These are phyloP conservation scores for Calonectria pteridis DNA, from an alignment of 2,329 filamentous ascomycete genomes.

Conservation along the genomic window DNA sequence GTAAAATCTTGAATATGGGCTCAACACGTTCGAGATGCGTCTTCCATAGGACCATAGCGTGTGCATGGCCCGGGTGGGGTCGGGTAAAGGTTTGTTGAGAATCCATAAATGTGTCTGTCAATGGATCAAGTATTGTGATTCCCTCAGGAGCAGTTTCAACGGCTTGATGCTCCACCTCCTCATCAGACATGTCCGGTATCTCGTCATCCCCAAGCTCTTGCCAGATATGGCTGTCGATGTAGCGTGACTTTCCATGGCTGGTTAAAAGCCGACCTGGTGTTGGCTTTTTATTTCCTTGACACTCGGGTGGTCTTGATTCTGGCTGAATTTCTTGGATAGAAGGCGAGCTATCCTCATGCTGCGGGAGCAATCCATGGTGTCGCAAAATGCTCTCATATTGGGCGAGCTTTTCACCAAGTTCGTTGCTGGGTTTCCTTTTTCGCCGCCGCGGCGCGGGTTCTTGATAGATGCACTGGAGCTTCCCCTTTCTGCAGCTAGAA, in stretches of 20 bases:
- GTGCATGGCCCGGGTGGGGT: slow-evolving; percentile 35
- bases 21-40: slow-evolving; percentile 41
- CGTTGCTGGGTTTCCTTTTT: slow-evolving; percentile 51
- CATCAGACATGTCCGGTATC: slow-evolving; percentile 11
- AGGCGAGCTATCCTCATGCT: neutral
- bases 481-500: slow-evolving; percentile 41
- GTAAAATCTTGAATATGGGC: slow-evolving; percentile 42
- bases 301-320: neutral
- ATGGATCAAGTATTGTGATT: neutral
- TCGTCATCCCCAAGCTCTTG: slow-evolving; percentile 11
- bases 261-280: slow-evolving; percentile 38
- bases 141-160: no score
- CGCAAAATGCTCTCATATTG: slow-evolving; percentile 55
- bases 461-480: slow-evolving; percentile 55
- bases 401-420: slow-evolving; percentile 50
- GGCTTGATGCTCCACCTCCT: neutral
- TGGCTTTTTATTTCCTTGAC: neutral
- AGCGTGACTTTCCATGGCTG: slow-evolving; percentile 53
- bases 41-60: slow-evolving; percentile 43
- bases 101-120: slow-evolving; percentile 14
- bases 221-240: slow-evolving; percentile 52
- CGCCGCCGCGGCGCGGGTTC: slow-evolving; percentile 53
- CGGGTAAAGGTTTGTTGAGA: neutral
- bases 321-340: neutral
- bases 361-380: slow-evolving; percentile 49